These are phyloP conservation scores for Carex myosuroides DNA, from an alignment of 176 grass and related monocot genomes.

Conservation along the genomic window DNA sequence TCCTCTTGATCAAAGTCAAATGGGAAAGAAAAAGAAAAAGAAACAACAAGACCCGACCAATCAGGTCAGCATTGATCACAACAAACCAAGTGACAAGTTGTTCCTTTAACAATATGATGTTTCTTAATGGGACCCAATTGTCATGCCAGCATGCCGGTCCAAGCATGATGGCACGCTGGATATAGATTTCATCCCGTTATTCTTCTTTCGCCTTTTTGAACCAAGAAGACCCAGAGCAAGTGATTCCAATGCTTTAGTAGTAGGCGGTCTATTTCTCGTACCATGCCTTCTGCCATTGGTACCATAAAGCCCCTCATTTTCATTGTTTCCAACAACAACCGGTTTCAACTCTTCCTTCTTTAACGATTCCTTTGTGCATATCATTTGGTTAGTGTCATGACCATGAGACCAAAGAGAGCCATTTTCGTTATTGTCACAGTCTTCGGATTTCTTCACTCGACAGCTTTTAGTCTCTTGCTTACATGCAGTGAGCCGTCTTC, in stretches of 20 bases:
- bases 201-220: background rate
- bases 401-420: background rate
- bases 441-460: background rate
- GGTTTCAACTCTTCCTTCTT: background rate
- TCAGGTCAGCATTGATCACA: background rate
- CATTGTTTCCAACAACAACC: background rate
- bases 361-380: background rate
- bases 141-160: background rate
- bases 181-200: background rate
- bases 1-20: background rate
- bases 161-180: too few species aligned
- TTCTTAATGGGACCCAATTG: background rate
- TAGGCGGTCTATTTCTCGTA: conserved; percentile 68
- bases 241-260: conserved; percentile 57
- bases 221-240: background rate
- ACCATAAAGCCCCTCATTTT: conserved; percentile 34
- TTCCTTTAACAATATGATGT: background rate
- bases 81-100: background rate
- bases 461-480: background rate
- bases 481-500: background rate
- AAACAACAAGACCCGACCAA: background rate
- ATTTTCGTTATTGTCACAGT: background rate
- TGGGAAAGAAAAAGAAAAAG: background rate
- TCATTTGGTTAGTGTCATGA: background rate
- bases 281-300: conserved; percentile 64